Base-by-base conservation (phyloP, 192 early-diverging fungal species). In the Umbelopsis sp. region DNA sequence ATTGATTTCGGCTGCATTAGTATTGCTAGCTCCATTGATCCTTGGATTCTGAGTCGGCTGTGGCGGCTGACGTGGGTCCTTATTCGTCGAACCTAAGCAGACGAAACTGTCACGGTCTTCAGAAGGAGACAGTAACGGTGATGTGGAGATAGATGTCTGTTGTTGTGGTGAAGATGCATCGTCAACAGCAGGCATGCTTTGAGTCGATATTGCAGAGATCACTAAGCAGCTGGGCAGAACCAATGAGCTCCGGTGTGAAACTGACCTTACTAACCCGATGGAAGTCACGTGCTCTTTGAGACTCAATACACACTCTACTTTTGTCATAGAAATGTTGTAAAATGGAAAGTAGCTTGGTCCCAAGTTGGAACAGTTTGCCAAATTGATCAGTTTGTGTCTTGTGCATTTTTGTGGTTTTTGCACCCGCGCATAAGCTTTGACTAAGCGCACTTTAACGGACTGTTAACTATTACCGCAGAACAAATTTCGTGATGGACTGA, bases 171-270 rank as follows among this genome's bases (percentile, higher is more conserved):
- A 61, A 16, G 55, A 61, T 16, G 33, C 55, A 61, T 61, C 55
- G 33, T 61, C 55, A 4, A 61, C 55, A 61, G 16, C 55, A 61
- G 55, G 55, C 55, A 61, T 61, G 30, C 55, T 61, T 61, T 49
- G 55, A 25, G 30, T 12, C 13, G 37, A 41, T 9, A 41, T 9
- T 4, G 37, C 37, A 41, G 30, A 35, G 55, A 61, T 61, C 55
- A 25, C 27, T 61, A 61, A 61, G 55, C 55, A 61, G 37, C 37
- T 41, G 37, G 37, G 37, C 37, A 41, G 37, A 41, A 41, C 37
- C 37, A 41, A 41, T 41, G 37, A 41, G 37, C 20, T 49, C 48
- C 18, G 48, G 48, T 49, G 48, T 49, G 48, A 49, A 49, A 49
- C 37, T 10, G 2, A 6, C 37, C 37, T 41, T 41, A 41, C 37